phyloP scores from a whole-genome alignment of 2,329 filamentous ascomycete genomes.

The Neopestalotiopsis sp. region DNA sequence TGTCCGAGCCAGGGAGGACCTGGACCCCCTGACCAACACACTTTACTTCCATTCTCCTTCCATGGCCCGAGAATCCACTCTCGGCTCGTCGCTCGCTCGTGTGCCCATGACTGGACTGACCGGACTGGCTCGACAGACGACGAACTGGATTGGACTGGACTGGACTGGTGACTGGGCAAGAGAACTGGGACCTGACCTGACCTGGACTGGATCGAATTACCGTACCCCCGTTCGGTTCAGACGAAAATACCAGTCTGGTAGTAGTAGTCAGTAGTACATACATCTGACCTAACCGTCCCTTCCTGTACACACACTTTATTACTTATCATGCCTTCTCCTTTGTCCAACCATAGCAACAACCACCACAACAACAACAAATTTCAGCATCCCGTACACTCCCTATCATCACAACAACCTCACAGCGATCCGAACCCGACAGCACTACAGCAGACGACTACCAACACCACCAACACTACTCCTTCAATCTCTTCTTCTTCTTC shows the following conservation, averaged over 20 bases:
- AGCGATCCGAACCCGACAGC: not conserved
- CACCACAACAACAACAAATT: not conserved
- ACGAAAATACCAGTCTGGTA: not conserved
- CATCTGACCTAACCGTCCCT: not conserved
- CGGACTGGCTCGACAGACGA: not conserved
- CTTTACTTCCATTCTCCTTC: not conserved
- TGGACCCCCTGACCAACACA: not conserved
- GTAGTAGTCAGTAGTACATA: conserved; percentile 6
- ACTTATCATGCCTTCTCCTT: conserved; percentile 22
- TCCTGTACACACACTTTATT: conserved; percentile 3
- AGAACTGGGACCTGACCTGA: no score
- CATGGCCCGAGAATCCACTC: conserved; percentile 8
- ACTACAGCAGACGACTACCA: conserved; percentile 3
- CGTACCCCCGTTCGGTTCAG: not conserved
- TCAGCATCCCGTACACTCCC: conserved; percentile 5
- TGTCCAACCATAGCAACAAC: conserved; percentile 15
- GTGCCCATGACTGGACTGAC: not conserved
- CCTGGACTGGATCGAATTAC: no score
- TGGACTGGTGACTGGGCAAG: not conserved
- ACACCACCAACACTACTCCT: not conserved
- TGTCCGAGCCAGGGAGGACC: not conserved
- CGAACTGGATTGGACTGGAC: not conserved
- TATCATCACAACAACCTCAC: conserved; percentile 2
- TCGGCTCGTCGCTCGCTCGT: conserved; percentile 6
- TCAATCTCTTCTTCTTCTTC: not conserved